Conservation (phyloP, 1,139 yeast species). For the Debaryomyces sp. region DNA sequence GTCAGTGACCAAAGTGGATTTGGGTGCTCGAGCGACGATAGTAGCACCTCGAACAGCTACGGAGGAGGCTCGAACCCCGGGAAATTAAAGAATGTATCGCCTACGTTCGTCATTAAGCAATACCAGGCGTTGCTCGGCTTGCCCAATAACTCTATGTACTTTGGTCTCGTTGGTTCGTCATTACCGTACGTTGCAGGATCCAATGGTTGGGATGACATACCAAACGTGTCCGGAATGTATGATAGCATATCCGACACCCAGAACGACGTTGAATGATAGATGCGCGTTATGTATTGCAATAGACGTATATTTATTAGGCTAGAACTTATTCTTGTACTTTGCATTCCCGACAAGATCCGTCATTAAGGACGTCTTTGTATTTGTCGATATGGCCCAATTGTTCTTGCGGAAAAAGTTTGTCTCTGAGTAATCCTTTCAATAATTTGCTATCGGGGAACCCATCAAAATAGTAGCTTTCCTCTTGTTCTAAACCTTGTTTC, state of each 20-base stretch:
- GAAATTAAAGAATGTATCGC: constrained; percentile 40
- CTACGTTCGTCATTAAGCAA: constrained; percentile 49
- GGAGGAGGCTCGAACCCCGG: constrained; percentile 8
- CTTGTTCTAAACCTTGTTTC: constrained; percentile 28
- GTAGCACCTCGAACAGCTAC: constrained; percentile 13
- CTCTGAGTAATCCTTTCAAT: constrained; percentile 38
- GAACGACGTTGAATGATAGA: constrained; percentile 2
- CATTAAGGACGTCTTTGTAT: constrained; percentile 12
- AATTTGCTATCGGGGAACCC: constrained; percentile 53
- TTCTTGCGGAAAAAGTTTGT: constrained; percentile 31
- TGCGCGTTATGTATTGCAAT: constrained; percentile 4
- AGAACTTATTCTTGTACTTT: constrained; percentile 11
- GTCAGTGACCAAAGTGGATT: neutral
- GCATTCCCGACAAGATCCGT: constrained; percentile 17
- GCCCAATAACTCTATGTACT: constrained; percentile 41
- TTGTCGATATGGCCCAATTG: constrained; percentile 40
- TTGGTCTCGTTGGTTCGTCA: constrained; percentile 44
- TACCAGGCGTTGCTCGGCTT: constrained; percentile 45
- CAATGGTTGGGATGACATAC: constrained; percentile 44
- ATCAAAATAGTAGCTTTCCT: constrained; percentile 38
- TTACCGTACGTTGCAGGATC: constrained; percentile 44
- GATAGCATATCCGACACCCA: constrained; percentile 1
- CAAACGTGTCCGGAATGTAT: constrained; percentile 1
- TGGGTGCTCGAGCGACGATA: constrained; percentile 10
- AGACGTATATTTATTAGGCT: neutral